Base-by-base conservation (phyloP, 768 basidiomycete species). In the Mycena venus region DNA sequence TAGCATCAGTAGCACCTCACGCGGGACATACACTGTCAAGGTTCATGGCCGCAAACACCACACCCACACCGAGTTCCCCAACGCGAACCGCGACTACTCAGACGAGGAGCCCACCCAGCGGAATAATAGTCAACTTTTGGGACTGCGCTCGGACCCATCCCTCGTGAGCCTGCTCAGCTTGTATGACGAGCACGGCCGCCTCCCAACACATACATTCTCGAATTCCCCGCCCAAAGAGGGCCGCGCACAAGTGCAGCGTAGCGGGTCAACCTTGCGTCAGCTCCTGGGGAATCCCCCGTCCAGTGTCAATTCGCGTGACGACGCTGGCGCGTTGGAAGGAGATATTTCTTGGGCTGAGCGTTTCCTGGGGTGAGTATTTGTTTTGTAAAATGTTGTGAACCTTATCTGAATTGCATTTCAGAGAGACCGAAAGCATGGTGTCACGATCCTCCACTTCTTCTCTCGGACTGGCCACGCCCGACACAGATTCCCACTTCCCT, bases 341-440 rank as follows among this genome's bases (percentile, higher is more conserved):
- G 94, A 95, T 76, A 94, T 96, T 66, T 95, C 94, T 2, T 96
- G 94, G 94, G 94, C 94, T 15, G 94, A 96, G 83, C 88, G 89
- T 51, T 92, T 90, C 81, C 85, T 95, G 65, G 89, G 87, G 94
- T 95, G 76, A 70, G 91, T 25, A 21, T 55, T 27, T 32, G 10
- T 51, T 25, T 11, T 23, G 29, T 64, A 42, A 6, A 25, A n/a
- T 42, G 25, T 42, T 44, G 36, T 11, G 29, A n/a, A 53, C n/a
- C 29, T 34, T 66, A 21, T 66, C 40, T 23, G 38, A 38, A 58
- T 25, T 51, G 56, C 55, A 1, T 62, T 31, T 23, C 72, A 91
- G 90, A 14, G 90, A 90, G 80, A 86, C 85, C 25, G 87, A 88
- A 51, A 82, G 79, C 44, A 80, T 80, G 36, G 36, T n/a, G 11